These are phyloP conservation scores for Toxoplasma gondii DNA, from an alignment of 169 alveolate genomes.

Conservation along the genomic window DNA sequence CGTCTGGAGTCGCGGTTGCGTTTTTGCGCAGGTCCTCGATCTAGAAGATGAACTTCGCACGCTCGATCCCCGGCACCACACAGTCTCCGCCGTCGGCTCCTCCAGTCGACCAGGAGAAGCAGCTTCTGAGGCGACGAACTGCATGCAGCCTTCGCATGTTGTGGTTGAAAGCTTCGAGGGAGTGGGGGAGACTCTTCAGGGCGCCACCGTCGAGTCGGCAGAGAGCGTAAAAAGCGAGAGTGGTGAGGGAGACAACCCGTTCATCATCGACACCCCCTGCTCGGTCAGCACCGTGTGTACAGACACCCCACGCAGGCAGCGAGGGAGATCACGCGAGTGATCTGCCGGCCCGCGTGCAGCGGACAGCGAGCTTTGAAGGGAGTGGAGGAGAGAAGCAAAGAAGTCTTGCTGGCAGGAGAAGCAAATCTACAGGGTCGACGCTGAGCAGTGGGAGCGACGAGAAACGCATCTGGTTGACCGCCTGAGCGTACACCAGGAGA, in stretches of 20 bases:
- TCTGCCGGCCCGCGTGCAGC: background rate
- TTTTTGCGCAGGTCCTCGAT: background rate
- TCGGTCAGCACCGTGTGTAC: background rate
- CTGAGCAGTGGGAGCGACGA: too few relatives aligned
- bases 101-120: background rate
- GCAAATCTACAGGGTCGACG: too few relatives aligned
- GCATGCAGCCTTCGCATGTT: background rate
- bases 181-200: background rate
- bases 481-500: too few relatives aligned
- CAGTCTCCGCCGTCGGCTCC: background rate
- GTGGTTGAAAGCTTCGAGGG: background rate
- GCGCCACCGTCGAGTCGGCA: background rate
- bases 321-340: background rate
- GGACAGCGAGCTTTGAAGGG: too few relatives aligned
- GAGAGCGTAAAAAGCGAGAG: background rate
- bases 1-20: background rate
- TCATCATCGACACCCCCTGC: background rate
- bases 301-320: background rate
- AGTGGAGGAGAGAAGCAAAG: too few relatives aligned
- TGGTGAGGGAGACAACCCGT: background rate
- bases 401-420: too few relatives aligned
- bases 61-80: background rate
- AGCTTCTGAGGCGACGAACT: background rate
- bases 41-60: slow-evolving; percentile 6
- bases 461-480: too few relatives aligned